These are phyloP conservation scores for Kazachstania sp. DNA, from an alignment of 1,139 yeast species.

Conservation along the genomic window DNA sequence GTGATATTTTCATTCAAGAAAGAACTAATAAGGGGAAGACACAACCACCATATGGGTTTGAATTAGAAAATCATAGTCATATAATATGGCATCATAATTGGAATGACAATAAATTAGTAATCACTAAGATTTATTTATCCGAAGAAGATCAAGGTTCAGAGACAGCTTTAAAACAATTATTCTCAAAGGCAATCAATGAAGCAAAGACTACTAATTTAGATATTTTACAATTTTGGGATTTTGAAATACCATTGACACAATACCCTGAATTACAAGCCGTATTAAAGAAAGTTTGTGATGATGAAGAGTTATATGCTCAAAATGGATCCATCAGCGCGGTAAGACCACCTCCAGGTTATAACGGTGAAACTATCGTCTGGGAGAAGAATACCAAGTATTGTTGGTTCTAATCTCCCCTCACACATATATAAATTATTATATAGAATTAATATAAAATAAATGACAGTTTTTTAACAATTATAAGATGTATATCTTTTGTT, in stretches of 20 bases:
- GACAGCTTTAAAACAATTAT: conserved; percentile 12
- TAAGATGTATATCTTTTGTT: too few species aligned
- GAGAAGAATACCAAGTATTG: conserved; percentile 30
- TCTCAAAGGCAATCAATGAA: conserved; percentile 22
- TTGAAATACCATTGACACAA: conserved; percentile 22
- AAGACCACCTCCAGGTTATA: conserved; percentile 22
- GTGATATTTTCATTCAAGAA: conserved; percentile 35
- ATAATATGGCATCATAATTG: conserved; percentile 43
- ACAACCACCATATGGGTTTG: conserved; percentile 30
- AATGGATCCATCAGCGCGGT: conserved; percentile 30
- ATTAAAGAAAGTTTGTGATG: conserved; percentile 15
- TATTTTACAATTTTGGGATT: conserved; percentile 28
- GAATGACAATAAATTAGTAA: conserved; percentile 32
- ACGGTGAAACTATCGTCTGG: conserved; percentile 22
- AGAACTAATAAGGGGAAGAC: conserved; percentile 11
- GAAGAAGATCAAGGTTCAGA: conserved; percentile 13
- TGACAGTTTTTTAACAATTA: too few species aligned
- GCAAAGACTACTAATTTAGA: conserved; percentile 13
- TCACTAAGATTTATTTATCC: conserved; percentile 26
- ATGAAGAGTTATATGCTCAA: conserved; percentile 15
- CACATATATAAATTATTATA: background rate
- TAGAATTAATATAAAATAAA: background rate
- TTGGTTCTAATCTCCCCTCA: conserved; percentile 31
- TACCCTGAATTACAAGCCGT: conserved; percentile 16
- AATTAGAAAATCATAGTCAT: conserved; percentile 28